Conservation (phyloP, 192 early-diverging fungal genomes). For the Coemansia sp. region DNA sequence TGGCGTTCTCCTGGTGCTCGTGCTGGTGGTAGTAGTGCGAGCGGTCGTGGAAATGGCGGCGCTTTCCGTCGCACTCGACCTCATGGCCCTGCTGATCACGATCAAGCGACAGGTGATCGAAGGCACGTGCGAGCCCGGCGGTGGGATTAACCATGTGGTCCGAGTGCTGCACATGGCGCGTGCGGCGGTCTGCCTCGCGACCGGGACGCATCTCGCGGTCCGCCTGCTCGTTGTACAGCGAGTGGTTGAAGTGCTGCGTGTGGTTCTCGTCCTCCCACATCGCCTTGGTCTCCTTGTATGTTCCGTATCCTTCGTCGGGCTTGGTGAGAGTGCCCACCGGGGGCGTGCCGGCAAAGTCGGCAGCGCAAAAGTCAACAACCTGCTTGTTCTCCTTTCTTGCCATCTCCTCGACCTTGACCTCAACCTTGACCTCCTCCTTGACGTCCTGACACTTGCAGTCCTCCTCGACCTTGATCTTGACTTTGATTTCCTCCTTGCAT, state of each 20-base stretch:
- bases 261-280: constrained; percentile 59
- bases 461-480: constrained; percentile 50
- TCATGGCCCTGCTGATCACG: constrained; percentile 57
- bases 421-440: constrained; percentile 52
- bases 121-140: constrained; percentile 52
- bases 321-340: constrained; percentile 49
- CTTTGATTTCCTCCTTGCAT: constrained; percentile 50
- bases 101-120: constrained; percentile 56
- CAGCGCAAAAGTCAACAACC: constrained; percentile 46
- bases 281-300: constrained; percentile 58
- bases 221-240: constrained; percentile 58
- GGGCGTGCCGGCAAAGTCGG: constrained; percentile 46
- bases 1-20: constrained; percentile 59
- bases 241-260: constrained; percentile 59
- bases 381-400: constrained; percentile 43
- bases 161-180: constrained; percentile 55
- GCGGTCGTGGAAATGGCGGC: constrained; percentile 54
- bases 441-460: constrained; percentile 28
- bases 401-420: constrained; percentile 45
- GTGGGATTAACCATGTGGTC: constrained; percentile 56
- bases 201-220: constrained; percentile 48
- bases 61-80: constrained; percentile 52
- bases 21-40: constrained; percentile 60
- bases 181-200: constrained; percentile 49
- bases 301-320: constrained; percentile 57